Conservation (phyloP, 2,329 filamentous ascomycete species). For the Grosmannia clavigera region DNA sequence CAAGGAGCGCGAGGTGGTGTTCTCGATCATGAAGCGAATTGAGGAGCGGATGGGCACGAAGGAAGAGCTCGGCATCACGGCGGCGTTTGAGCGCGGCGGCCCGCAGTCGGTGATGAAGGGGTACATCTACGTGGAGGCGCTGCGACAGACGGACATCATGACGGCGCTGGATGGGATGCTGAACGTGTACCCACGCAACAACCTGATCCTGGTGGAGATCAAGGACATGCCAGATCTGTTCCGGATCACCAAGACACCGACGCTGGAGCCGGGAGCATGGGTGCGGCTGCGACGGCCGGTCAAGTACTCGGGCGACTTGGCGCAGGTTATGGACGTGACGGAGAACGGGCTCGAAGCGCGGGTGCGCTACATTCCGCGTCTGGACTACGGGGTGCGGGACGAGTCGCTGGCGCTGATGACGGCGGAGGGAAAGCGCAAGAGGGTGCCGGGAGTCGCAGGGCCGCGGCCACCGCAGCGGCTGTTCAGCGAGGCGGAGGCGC, state of each 20-base stretch:
- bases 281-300: conserved; percentile 72
- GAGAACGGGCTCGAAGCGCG: conserved; percentile 83
- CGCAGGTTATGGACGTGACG: conserved; percentile 83
- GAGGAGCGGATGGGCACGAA: conserved; percentile 69
- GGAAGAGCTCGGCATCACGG: conserved; percentile 72
- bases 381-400: conserved; percentile 85
- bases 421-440: conserved; percentile 67
- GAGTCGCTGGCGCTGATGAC: conserved; percentile 41
- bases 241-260: conserved; percentile 74
- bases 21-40: conserved; percentile 77
- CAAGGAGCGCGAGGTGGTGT: conserved; percentile 86
- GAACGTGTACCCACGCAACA: conserved; percentile 80
- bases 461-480: conserved; percentile 75
- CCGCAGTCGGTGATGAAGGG: conserved; percentile 75
- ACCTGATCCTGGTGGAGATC: conserved; percentile 80
- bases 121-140: conserved; percentile 89
- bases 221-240: conserved; percentile 98
- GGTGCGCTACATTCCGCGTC: conserved; percentile 75
- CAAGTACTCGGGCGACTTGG: conserved; percentile 80
- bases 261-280: conserved; percentile 77
- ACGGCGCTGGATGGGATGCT: conserved; percentile 71
- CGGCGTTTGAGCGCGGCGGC: conserved; percentile 79
- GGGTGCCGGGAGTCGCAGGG: conserved; percentile 42
- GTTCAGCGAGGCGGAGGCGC: conserved; percentile 87
- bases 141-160: conserved; percentile 74